phyloP scores from a whole-genome alignment of 345 rosid species.

The Rhizophora mangle region DNA sequence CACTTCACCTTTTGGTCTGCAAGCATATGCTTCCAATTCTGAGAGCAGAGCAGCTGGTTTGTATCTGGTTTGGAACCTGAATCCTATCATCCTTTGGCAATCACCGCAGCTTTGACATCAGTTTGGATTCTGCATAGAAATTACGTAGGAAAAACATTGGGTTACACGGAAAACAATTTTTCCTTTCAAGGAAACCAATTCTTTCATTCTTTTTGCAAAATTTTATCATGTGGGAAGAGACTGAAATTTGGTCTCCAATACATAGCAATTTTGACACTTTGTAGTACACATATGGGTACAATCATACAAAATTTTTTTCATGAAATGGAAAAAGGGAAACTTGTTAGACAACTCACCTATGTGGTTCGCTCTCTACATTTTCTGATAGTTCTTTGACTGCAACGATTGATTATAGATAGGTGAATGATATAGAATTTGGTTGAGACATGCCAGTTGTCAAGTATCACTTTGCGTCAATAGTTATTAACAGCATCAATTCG shows the following conservation, averaged over 20 bases:
- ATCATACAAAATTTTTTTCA: background rate
- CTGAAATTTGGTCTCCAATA: slow-evolving; percentile 13
- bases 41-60: background rate
- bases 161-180: background rate
- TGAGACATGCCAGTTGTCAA: too few relatives aligned
- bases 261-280: slow-evolving; percentile 10
- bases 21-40: background rate
- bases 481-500: too few relatives aligned
- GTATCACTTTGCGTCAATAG: too few relatives aligned
- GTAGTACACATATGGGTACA: slow-evolving; percentile 8
- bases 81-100: background rate
- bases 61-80: background rate
- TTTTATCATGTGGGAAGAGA: slow-evolving; percentile 5
- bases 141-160: background rate
- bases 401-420: too few relatives aligned
- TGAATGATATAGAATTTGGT: too few relatives aligned
- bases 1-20: too few relatives aligned
- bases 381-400: background rate
- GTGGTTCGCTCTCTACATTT: background rate
- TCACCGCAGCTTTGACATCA: background rate
- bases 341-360: too few relatives aligned
- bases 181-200: slow-evolving; percentile 2
- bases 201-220: slow-evolving; percentile 24
- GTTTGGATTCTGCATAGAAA: background rate
- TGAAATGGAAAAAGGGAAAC: too few relatives aligned